These are phyloP conservation scores for Aspergillus sp. DNA, from an alignment of 2,329 filamentous ascomycete genomes.

Conservation along the genomic window DNA sequence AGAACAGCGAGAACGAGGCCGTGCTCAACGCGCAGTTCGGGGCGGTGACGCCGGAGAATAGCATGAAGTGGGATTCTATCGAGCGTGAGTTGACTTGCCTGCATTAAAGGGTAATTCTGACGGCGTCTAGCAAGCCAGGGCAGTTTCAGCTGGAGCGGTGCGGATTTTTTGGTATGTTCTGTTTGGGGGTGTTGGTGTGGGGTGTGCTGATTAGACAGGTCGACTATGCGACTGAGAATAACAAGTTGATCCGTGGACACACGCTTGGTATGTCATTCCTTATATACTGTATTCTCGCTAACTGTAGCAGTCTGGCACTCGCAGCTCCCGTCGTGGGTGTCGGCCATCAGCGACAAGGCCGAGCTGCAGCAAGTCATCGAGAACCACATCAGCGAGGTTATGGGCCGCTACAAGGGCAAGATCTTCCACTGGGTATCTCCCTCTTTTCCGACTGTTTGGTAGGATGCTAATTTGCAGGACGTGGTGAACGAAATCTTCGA, in stretches of 20 bases:
- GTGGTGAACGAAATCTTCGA: slow-evolving; percentile 37
- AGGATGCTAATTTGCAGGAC: slow-evolving; percentile 19
- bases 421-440: slow-evolving; percentile 37
- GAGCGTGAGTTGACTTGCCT: slow-evolving; percentile 46
- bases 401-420: slow-evolving; percentile 35
- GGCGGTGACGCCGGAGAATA: slow-evolving; percentile 63
- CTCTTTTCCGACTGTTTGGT: no score
- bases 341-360: slow-evolving; percentile 53
- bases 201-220: slow-evolving; percentile 27
- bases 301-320: slow-evolving; percentile 36
- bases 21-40: slow-evolving; percentile 62
- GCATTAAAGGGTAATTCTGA: no score
- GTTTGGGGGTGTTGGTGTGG: neutral
- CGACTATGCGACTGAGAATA: slow-evolving; percentile 37
- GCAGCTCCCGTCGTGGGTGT: slow-evolving; percentile 31
- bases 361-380: slow-evolving; percentile 56
- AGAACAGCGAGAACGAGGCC: slow-evolving; percentile 62
- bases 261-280: slow-evolving; percentile 44
- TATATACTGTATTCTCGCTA: neutral
- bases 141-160: slow-evolving; percentile 57
- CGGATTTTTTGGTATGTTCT: slow-evolving; percentile 49
- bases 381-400: slow-evolving; percentile 38
- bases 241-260: slow-evolving; percentile 61
- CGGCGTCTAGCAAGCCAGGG: slow-evolving; percentile 30
- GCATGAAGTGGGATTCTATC: slow-evolving; percentile 63